A percentile compares a stretch with the other conserved stretches of the same genome.
Conservation (phyloP, 139 green algal genomes). For the Chlorella sp. region DNA sequence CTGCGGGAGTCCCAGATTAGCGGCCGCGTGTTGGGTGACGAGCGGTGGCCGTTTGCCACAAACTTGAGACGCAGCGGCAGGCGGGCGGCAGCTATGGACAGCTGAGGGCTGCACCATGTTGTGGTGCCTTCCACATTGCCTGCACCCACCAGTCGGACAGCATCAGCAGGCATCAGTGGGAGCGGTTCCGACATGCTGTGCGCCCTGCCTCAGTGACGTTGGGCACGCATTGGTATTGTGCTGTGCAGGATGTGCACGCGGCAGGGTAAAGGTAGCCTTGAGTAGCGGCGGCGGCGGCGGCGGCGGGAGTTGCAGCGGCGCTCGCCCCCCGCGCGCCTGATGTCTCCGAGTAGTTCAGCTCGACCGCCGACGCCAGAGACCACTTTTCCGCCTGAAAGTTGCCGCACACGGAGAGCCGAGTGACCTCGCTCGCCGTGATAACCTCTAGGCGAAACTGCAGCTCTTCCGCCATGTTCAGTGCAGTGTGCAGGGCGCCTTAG, state of each 20-base stretch:
- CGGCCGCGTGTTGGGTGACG: conserved; percentile 55
- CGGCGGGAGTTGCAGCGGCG: background rate
- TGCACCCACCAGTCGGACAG: background rate
- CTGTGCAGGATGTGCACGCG: no score
- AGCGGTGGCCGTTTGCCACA: conserved; percentile 58
- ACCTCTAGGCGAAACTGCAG: background rate
- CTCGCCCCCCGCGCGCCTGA: background rate
- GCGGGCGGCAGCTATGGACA: conserved; percentile 18
- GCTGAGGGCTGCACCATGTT: background rate
- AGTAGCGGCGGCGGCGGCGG: background rate
- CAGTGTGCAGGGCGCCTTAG: background rate
- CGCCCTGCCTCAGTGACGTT: background rate
- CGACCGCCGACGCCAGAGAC: background rate
- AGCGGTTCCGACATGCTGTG: no score
- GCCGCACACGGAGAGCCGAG: conserved; percentile 3
- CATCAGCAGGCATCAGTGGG: no score
- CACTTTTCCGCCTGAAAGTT: conserved; percentile 15
- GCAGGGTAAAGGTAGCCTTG: background rate
- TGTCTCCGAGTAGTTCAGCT: conserved; percentile 10
- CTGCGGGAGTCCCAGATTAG: conserved; percentile 50
- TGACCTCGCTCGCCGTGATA: background rate
- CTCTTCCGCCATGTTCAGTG: background rate
- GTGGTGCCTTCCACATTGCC: conserved; percentile 34
- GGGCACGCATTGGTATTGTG: background rate
- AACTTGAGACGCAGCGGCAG: conserved; percentile 50